A percentile compares a stretch with the other conserved stretches of the same genome.
These are phyloP conservation scores for Linnemannia schmuckeri DNA, from an alignment of 192 early-diverging fungal species.

Conservation along the genomic window DNA sequence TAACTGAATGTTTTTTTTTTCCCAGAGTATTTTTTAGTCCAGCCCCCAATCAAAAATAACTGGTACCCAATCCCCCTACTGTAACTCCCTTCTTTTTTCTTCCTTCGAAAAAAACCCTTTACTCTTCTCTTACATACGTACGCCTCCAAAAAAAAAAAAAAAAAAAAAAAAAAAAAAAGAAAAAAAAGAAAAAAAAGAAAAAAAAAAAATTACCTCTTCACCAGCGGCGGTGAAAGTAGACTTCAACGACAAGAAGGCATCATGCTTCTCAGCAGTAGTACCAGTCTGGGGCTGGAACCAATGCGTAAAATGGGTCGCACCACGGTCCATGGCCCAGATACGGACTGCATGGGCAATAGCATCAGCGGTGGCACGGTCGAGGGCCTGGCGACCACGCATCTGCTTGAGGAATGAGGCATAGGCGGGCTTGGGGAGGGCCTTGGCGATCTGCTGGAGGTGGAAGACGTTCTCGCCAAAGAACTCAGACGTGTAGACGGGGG, in stretches of 20 bases:
- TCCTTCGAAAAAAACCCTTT: neutral
- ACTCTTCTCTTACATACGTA: neutral
- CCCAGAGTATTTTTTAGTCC: constrained; percentile 8
- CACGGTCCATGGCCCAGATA: constrained; percentile 98
- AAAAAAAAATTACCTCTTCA: constrained; percentile 77
- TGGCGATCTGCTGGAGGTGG: constrained; percentile 89
- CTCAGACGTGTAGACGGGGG: constrained; percentile 85
- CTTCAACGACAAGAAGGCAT: constrained; percentile 95
- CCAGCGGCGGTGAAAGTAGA: constrained; percentile 84
- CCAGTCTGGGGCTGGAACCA: constrained; percentile 99
- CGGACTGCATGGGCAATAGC: constrained; percentile 98
- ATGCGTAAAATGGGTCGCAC: constrained; percentile 99
- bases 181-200: neutral
- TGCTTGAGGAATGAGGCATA: constrained; percentile 95
- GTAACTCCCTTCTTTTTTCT: neutral
- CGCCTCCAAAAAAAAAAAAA: neutral
- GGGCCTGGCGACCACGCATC: constrained; percentile 86
- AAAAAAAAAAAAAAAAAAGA: constrained; percentile 19
- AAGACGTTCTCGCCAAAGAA: constrained; percentile 97
- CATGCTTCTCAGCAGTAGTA: constrained; percentile 99
- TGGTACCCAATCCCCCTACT: too few species aligned
- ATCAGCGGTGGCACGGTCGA: constrained; percentile 96
- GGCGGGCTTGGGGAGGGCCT: constrained; percentile 94
- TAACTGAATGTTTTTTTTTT: neutral
- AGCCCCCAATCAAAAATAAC: neutral